These are phyloP conservation scores for Rhizopus sp. DNA, from an alignment of 371 early-diverging fungal species.

Conservation along the genomic window DNA sequence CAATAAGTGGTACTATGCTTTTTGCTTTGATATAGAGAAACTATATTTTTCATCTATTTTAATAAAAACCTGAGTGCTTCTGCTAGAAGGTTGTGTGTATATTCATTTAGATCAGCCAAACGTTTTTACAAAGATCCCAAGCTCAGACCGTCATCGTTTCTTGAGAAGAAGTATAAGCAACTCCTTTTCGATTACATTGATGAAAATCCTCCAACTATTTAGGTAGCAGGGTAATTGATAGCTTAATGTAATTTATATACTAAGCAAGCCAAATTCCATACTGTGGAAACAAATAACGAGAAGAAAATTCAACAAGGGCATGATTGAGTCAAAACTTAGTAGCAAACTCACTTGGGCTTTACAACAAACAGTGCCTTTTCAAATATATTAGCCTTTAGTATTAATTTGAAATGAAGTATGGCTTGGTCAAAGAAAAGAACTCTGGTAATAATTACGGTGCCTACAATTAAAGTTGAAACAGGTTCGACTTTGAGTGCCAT, in stretches of 20 bases:
- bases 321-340: constrained; percentile 2
- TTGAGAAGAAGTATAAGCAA: neutral
- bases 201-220: constrained; percentile 2
- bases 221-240: constrained; percentile 2
- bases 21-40: neutral
- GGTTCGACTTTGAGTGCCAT: constrained; percentile 5
- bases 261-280: constrained; percentile 2
- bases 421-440: constrained; percentile 4
- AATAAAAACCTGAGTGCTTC: neutral
- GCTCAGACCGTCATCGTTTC: constrained; percentile 3
- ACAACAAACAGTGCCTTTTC: constrained; percentile 6
- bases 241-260: constrained; percentile 1
- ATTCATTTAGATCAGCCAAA: constrained; percentile 6
- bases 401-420: neutral
- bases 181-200: constrained; percentile 1
- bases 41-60: neutral
- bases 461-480: neutral
- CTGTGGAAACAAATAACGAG: neutral
- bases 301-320: constrained; percentile 8
- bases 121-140: constrained; percentile 10
- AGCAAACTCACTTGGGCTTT: constrained; percentile 6
- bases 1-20: neutral
- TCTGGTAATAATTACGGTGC: neutral
- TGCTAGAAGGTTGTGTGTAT: neutral
- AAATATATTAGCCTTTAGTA: neutral